Evolutionary conservation across 176 grass and related monocot genomes (phyloP), one percentile per base, ranked within the genome.

Genomic region (Rhipidocladum racemiflorum): DNA sequence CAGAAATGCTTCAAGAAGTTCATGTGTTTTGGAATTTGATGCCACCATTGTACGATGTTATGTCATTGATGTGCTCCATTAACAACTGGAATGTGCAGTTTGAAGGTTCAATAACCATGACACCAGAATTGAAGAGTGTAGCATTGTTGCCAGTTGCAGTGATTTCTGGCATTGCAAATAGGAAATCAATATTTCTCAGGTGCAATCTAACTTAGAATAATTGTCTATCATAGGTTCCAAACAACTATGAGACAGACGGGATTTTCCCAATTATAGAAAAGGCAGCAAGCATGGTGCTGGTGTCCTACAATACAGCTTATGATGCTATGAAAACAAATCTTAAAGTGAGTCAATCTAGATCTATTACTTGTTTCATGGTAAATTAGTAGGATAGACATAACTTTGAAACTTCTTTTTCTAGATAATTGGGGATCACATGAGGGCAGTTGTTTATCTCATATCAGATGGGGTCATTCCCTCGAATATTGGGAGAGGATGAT

Each of bases 341-440:
- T 71, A 98, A 95, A 89, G 92, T 98, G 43, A 74, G 80, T 65
- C 59, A 70, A 80, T 70, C 40, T 66, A 25, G 29, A 87, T 43
- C n/a, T 68, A 72, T 4, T 88, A 57, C 51, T 70, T 42, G 61
- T 54, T 64, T 65, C 17, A 72, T 66, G 16, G 59, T 24, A 60
- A 57, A 82, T 72, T 49, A 65, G 11, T 40, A 20, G 64, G 35
- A 77, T 56, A 54, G 10, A 48, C 59, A 75, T 81, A 79, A 75
- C 69, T 32, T 76, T 76, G 14, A 59, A 16, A 59, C 63, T 80
- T 65, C 56, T 72, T 85, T 86, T 87, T 85, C 43, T 82, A 98
- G 95, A 85, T 98, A 81, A 93, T 98, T 85, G 92, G 95, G 4
- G 95, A 98, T 87, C 92, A 98, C 85, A 98, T 98, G 90, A 91